phyloP scores from a whole-genome alignment of 352 stramenopile genomes.

The Globisporangium solare region DNA sequence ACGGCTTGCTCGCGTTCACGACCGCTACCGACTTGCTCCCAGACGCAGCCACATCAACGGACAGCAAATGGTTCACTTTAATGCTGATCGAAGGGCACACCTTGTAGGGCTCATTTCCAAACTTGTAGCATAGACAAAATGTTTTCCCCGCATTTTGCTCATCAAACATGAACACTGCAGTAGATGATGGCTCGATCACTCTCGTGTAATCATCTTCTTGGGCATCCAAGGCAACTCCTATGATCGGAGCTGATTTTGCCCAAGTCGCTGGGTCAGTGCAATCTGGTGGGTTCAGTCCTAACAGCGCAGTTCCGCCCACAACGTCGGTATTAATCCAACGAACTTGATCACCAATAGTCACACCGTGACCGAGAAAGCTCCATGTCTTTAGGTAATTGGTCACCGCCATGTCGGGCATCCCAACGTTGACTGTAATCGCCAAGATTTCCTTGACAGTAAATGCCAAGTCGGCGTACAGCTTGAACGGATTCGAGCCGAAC shows the following conservation, averaged over 20 bases:
- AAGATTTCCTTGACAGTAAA: slow-evolving; percentile 55
- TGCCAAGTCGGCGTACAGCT: slow-evolving; percentile 38
- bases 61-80: slow-evolving; percentile 39
- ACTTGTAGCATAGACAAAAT: slow-evolving; percentile 67
- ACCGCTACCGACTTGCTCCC: slow-evolving; percentile 41
- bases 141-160: slow-evolving; percentile 35
- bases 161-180: slow-evolving; percentile 32
- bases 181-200: slow-evolving; percentile 12
- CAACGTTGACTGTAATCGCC: slow-evolving; percentile 24
- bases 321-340: slow-evolving; percentile 46
- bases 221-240: slow-evolving; percentile 10
- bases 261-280: slow-evolving; percentile 34
- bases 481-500: slow-evolving; percentile 64
- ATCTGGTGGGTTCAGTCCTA: slow-evolving; percentile 19
- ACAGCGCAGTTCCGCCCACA: slow-evolving; percentile 23
- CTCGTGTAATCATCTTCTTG: slow-evolving; percentile 48
- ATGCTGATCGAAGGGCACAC: slow-evolving; percentile 41
- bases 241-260: slow-evolving; percentile 21
- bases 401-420: slow-evolving; percentile 36
- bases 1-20: slow-evolving; percentile 43
- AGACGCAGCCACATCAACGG: slow-evolving; percentile 20
- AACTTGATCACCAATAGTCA: slow-evolving; percentile 37
- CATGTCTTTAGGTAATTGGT: slow-evolving; percentile 48
- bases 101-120: slow-evolving; percentile 55
- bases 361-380: slow-evolving; percentile 37